Evolutionary conservation across 495 filamentous ascomycete genomes (phyloP).

Genomic region (Penicillium fimorum): DNA sequence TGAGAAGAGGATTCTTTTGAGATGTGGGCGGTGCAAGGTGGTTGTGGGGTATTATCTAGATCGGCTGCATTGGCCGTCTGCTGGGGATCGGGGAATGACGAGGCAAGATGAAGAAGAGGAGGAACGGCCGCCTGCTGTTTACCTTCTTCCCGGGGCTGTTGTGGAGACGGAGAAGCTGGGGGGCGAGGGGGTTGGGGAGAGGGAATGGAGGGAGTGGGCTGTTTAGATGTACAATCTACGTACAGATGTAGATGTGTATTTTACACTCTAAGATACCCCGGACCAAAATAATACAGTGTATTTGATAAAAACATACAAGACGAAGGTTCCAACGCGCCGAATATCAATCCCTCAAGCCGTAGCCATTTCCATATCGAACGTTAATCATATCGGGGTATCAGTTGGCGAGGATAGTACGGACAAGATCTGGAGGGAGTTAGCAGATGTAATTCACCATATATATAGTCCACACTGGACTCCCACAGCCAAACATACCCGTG

Average conservation of each 20-base stretch:
- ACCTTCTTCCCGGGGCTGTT: constrained; percentile 58
- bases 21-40: constrained; percentile 64
- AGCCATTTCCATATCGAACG: constrained; percentile 21
- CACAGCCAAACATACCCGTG: constrained; percentile 59
- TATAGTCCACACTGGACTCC: neutral
- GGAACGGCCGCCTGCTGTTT: constrained; percentile 48
- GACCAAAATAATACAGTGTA: constrained; percentile 8
- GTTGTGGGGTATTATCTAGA: constrained; percentile 61
- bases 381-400: constrained; percentile 46
- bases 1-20: constrained; percentile 61
- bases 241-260: neutral
- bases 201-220: constrained; percentile 36
- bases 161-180: constrained; percentile 49
- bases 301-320: constrained; percentile 14
- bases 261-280: constrained; percentile 2
- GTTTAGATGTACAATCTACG: neutral
- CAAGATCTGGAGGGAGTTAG: constrained; percentile 60
- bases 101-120: constrained; percentile 19
- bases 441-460: neutral
- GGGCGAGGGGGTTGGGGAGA: constrained; percentile 27
- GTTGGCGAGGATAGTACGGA: constrained; percentile 92
- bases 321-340: constrained; percentile 10
- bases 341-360: constrained; percentile 8
- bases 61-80: constrained; percentile 33
- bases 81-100: neutral